Evolutionary conservation across 768 basidiomycete species (phyloP).

Genomic region (Lactarius hengduanensis): DNA sequence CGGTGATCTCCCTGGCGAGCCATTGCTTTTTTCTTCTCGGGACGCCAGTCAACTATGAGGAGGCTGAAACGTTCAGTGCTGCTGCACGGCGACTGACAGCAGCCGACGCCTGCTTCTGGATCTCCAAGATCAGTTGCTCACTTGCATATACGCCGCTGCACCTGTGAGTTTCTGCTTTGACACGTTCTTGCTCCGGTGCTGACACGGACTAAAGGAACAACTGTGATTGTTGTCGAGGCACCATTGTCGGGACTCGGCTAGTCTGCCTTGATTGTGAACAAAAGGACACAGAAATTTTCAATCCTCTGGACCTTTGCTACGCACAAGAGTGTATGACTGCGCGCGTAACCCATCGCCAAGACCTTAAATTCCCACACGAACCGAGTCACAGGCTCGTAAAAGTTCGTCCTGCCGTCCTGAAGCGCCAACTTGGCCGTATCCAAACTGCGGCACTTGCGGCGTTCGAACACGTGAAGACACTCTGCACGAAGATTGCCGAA

Average conservation of each 20-base stretch:
- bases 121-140: slow-evolving; percentile 25
- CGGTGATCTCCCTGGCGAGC: slow-evolving; percentile 33
- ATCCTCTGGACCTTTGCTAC: slow-evolving; percentile 36
- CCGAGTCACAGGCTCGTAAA: slow-evolving; percentile 37
- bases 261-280: slow-evolving; percentile 36
- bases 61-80: slow-evolving; percentile 24
- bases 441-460: background rate
- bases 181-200: background rate
- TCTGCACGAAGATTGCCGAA: background rate
- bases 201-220: slow-evolving; percentile 17
- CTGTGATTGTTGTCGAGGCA: slow-evolving; percentile 34
- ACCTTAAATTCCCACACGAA: slow-evolving; percentile 31
- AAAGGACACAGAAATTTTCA: background rate
- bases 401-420: slow-evolving; percentile 27
- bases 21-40: slow-evolving; percentile 28
- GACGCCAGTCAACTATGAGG: slow-evolving; percentile 23
- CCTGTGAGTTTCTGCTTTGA: slow-evolving; percentile 19
- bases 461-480: background rate
- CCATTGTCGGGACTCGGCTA: slow-evolving; percentile 34
- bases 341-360: slow-evolving; percentile 21
- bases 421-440: background rate
- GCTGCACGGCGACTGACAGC: slow-evolving; percentile 29
- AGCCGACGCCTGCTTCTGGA: slow-evolving; percentile 33
- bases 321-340: slow-evolving; percentile 30
- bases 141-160: slow-evolving; percentile 29